Conservation (phyloP, 148 eudicot genomes). For the Camellia lanceoleosa region DNA sequence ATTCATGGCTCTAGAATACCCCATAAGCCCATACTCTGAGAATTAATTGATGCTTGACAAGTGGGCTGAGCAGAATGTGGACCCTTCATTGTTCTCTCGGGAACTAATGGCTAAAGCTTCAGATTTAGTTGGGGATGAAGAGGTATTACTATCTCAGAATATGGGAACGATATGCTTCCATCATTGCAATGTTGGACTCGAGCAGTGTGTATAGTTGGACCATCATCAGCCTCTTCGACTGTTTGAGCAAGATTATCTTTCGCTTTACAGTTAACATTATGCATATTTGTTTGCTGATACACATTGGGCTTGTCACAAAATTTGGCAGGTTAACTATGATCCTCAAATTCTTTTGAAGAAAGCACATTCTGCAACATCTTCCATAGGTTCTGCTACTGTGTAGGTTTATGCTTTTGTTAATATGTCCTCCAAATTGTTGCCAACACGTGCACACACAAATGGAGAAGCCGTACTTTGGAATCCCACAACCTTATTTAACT, state of each 20-base stretch:
- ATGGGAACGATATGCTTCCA: background rate
- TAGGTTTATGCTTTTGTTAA: slow-evolving; percentile 38
- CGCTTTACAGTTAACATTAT: background rate
- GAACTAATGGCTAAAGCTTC: slow-evolving; percentile 70
- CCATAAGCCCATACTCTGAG: background rate
- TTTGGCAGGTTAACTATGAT: slow-evolving; percentile 66
- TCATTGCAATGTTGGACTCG: background rate
- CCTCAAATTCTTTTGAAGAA: slow-evolving; percentile 70
- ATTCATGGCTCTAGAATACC: background rate
- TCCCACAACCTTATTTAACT: slow-evolving; percentile 5
- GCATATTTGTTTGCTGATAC: background rate
- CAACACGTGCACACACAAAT: background rate
- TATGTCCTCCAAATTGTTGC: background rate
- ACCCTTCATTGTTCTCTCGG: slow-evolving; percentile 77
- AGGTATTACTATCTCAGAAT: slow-evolving; percentile 38
- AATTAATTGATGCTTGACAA: slow-evolving; percentile 29
- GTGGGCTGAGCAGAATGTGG: slow-evolving; percentile 84
- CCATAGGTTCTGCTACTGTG: slow-evolving; percentile 93
- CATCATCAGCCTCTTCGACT: background rate
- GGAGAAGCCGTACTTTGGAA: background rate
- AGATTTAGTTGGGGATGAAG: slow-evolving; percentile 60
- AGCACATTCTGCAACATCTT: slow-evolving; percentile 84
- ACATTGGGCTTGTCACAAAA: background rate
- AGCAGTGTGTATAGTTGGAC: background rate
- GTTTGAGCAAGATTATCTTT: slow-evolving; percentile 2